Base-by-base conservation (phyloP, 2,329 filamentous ascomycete species). In the Neonectria coccinea region DNA sequence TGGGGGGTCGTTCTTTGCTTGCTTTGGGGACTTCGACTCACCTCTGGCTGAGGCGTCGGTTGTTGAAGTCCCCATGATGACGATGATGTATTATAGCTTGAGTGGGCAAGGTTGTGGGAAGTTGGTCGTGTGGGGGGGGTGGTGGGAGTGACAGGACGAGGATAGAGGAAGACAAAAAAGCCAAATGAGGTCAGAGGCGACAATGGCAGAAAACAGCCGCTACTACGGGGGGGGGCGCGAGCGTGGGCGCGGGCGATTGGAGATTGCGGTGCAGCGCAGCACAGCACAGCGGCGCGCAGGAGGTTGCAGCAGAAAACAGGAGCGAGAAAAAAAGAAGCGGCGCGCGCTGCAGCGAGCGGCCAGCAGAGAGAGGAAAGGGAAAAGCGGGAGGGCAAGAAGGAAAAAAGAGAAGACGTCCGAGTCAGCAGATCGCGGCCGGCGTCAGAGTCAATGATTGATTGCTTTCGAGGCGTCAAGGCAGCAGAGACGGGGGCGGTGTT, bases 11-110 rank as follows among this genome's bases (percentile, higher is more conserved):
- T 79, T 81, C 76, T 75, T 81, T 67, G 80, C 75, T 63, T 79
- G 80, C 74, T 82, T 83, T 69, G 84, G 83, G 71, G 83, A 85
- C 77, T 83, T 83, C 68, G 82, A 81, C 73, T 80, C 78, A 77
- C 77, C 80, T 75, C 77, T 72, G 66, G 75, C 75, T 68, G 78
- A 77, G 69, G 78, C 73, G 76, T 77, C 76, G 69, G 75, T 75
- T 71, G 80, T 75, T 70, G 82, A 79, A 78, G 80, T 80, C 75
- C 78, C 83, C 82, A 84, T 84, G 79, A 81, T 81, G 81, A 81
- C 79, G 79, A 84, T 80, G 78, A 79, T 81, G 77, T 81, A 81
- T 78, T 79, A 78, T 78, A 77, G 74, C 70, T 74, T 74, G 71
- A 73, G 66, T 71, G 66, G 68, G 68, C 64, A 73, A 73, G 67